Base-by-base conservation (phyloP, 1,284 basidiomycete species). In the Trichosporon sp. region DNA sequence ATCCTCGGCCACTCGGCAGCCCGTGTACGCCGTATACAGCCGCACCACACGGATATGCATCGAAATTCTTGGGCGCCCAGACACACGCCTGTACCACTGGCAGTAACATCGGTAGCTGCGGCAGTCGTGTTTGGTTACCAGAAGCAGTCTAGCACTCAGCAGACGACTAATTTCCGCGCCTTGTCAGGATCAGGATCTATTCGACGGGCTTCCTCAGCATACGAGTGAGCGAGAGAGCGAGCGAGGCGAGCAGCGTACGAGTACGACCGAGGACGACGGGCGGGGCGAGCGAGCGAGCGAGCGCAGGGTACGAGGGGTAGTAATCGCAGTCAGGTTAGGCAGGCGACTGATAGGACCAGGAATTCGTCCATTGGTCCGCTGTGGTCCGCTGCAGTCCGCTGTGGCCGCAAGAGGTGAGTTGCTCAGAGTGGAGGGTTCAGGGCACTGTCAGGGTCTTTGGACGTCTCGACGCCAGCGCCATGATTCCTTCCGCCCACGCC, bases 351-450 rank as follows among this genome's bases (percentile, higher is more conserved):
- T 29, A 54, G 49, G 27, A 54, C 13, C 25, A n/a, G 49, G 13
- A 54, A 54, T 54, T 54, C 19, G 13, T 54, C 49, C 49, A 54
- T 54, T 54, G 49, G 49, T n/a, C 49, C 49, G 49, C n/a, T 31
- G 40, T 9, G n/a, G 8, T 44, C 40, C 7, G 40, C 40, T 11
- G 11, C 19, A 44, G 40, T 44, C 32, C 32, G n/a, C n/a, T n/a
- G n/a, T n/a, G n/a, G n/a, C n/a, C n/a, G 32, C 32, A 11, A 32
- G 32, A 10, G 37, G 37, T 40, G 37, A 40, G 40, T 23, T 44
- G 40, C 40, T 23, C n/a, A 21, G 19, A 21, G 36, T n/a, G 40
- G 13, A 11, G 19, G 40, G 40, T 4, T 44, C 40, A 44, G 40
- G 32, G 32, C n/a, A 19, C 37, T 19, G n/a, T 4, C 16, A 16